phyloP scores from a whole-genome alignment of 306 rosid species.

The Ziziphus jujuba region DNA sequence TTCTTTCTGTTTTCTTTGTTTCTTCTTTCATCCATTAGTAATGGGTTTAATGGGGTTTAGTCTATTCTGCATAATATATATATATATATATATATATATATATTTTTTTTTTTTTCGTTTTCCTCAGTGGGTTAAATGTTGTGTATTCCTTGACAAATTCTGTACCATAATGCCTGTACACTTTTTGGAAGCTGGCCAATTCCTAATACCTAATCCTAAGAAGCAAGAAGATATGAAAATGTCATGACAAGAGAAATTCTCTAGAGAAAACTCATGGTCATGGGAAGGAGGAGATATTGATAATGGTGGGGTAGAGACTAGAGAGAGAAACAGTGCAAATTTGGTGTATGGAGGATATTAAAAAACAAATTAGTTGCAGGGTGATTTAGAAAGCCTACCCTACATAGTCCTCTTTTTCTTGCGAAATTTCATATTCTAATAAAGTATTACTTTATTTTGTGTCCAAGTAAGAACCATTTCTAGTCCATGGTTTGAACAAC shows the following conservation, averaged over 20 bases:
- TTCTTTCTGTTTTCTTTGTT: too few relatives aligned
- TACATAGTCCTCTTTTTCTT: slow-evolving; percentile 14
- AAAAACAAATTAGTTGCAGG: slow-evolving; percentile 45
- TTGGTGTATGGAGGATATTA: slow-evolving; percentile 26
- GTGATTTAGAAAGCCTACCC: slow-evolving; percentile 66
- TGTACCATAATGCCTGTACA: too few relatives aligned
- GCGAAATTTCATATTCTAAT: slow-evolving; percentile 35
- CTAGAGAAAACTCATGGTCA: neutral
- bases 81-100: too few relatives aligned
- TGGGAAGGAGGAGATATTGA: slow-evolving; percentile 4
- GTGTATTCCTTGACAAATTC: too few relatives aligned
- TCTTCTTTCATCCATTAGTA: too few relatives aligned
- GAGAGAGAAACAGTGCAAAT: slow-evolving; percentile 40
- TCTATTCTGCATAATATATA: too few relatives aligned
- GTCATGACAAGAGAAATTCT: slow-evolving; percentile 30
- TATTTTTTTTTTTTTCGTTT: too few relatives aligned
- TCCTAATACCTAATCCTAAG: too few relatives aligned
- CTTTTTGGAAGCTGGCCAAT: too few relatives aligned
- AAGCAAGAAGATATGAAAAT: neutral
- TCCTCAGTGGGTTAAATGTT: too few relatives aligned
- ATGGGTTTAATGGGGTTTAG: too few relatives aligned
- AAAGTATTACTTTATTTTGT: slow-evolving; percentile 26
- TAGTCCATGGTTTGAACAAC: slow-evolving; percentile 12
- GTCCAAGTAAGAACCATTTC: slow-evolving; percentile 18
- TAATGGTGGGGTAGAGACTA: slow-evolving; percentile 40